Evolutionary conservation across 345 rosid genomes (phyloP).

Genomic region (Erysimum cheiranthoides): DNA sequence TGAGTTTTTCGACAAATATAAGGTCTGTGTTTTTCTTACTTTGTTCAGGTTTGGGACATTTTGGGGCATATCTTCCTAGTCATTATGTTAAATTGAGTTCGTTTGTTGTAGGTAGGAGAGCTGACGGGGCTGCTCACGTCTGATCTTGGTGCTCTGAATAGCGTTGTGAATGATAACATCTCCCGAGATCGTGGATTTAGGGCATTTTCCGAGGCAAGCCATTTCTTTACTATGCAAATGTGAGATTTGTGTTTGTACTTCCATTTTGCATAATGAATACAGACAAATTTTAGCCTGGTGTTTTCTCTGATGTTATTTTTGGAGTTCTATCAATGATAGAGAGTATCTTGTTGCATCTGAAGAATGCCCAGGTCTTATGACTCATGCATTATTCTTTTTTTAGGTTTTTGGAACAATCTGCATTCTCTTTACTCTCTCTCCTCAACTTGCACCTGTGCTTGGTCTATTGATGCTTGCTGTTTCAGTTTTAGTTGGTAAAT

Average conservation of each 20-base stretch:
- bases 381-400: slow-evolving; percentile 37
- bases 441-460: slow-evolving; percentile 90
- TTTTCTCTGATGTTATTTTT: slow-evolving; percentile 19
- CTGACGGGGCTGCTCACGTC: slow-evolving; percentile 81
- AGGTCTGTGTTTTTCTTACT: slow-evolving; percentile 54
- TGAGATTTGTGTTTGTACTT: slow-evolving; percentile 54
- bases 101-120: slow-evolving; percentile 75
- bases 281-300: slow-evolving; percentile 14
- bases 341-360: slow-evolving; percentile 21
- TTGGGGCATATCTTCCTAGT: neutral
- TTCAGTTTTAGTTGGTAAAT: slow-evolving; percentile 80
- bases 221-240: slow-evolving; percentile 63
- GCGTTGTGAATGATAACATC: slow-evolving; percentile 82
- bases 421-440: slow-evolving; percentile 79
- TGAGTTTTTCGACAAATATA: slow-evolving; percentile 88
- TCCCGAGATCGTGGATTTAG: slow-evolving; percentile 98
- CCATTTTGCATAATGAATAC: slow-evolving; percentile 17
- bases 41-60: neutral
- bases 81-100: slow-evolving; percentile 5
- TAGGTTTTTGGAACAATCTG: slow-evolving; percentile 82
- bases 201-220: slow-evolving; percentile 98
- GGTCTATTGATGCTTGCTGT: slow-evolving; percentile 78
- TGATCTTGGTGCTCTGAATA: slow-evolving; percentile 88
- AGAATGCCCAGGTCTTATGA: slow-evolving; percentile 12
- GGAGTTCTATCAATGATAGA: slow-evolving; percentile 10